These are phyloP conservation scores for Periconia sp. DNA, from an alignment of 2,329 filamentous ascomycete species.

Conservation along the genomic window DNA sequence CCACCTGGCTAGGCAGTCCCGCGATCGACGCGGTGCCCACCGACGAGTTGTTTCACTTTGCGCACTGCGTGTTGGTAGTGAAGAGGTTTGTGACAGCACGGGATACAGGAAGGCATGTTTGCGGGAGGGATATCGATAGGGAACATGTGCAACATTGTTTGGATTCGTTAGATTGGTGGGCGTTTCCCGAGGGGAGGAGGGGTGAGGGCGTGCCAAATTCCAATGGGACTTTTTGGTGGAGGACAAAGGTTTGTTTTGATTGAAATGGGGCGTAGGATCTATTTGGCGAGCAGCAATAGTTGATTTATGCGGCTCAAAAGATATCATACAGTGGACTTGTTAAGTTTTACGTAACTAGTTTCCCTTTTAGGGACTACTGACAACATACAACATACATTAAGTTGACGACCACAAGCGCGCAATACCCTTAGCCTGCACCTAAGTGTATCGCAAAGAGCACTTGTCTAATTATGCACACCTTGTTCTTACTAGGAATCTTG, in stretches of 20 bases:
- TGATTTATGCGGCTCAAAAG: too few species aligned
- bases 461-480: too few species aligned
- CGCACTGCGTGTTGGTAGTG: slow-evolving; percentile 17
- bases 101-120: slow-evolving; percentile 16
- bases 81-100: slow-evolving; percentile 14
- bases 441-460: too few species aligned
- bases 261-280: background rate
- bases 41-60: slow-evolving; percentile 16
- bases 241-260: slow-evolving; percentile 17
- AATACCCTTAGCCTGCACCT: too few species aligned
- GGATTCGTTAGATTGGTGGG: slow-evolving; percentile 19
- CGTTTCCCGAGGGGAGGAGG: slow-evolving; percentile 12
- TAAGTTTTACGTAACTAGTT: too few species aligned
- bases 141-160: slow-evolving; percentile 17
- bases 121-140: slow-evolving; percentile 15
- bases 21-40: slow-evolving; percentile 6
- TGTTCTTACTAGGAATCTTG: too few species aligned
- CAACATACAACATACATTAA: too few species aligned
- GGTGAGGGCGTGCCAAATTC: slow-evolving; percentile 5
- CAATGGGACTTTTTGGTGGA: slow-evolving; percentile 7
- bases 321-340: too few species aligned
- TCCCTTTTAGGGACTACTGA: too few species aligned
- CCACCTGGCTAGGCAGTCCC: slow-evolving; percentile 13
- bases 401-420: too few species aligned
- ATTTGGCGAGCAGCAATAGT: too few species aligned